Evolutionary conservation across 2,329 filamentous ascomycete species (phyloP).

Genomic region (Trichoderma sp.): DNA sequence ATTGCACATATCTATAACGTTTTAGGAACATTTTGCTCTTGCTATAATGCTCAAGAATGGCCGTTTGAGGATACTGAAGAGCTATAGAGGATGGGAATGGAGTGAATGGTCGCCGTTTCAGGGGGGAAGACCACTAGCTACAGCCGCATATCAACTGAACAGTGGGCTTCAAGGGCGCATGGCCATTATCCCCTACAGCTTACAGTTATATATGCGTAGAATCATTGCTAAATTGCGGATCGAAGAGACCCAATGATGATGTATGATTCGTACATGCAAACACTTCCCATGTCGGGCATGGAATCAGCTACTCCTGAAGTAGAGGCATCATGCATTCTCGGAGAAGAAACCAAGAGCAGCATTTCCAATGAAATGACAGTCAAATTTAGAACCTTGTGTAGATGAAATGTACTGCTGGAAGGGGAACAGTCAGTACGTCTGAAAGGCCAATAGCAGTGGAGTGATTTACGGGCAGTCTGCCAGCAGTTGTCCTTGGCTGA

Average conservation of each 20-base stretch:
- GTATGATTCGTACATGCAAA: too few species aligned
- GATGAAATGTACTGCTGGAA: neutral
- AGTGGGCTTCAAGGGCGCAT: neutral
- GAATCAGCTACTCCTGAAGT: neutral
- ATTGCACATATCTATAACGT: neutral
- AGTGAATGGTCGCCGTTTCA: neutral
- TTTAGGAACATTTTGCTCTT: rapidly evolving
- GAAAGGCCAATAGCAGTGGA: too few species aligned
- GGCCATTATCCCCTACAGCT: neutral
- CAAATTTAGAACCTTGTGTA: neutral
- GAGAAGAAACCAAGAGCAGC: neutral
- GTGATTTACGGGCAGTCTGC: neutral
- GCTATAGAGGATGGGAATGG: neutral
- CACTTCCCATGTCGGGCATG: neutral
- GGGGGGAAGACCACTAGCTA: neutral
- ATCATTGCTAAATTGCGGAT: neutral
- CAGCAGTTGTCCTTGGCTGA: neutral
- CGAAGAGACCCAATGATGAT: too few species aligned
- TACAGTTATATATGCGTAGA: neutral
- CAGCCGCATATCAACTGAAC: neutral
- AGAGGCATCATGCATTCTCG: neutral
- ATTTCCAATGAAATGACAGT: rapidly evolving
- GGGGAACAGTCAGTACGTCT: neutral
- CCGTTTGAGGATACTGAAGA: neutral
- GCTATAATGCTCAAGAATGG: rapidly evolving